Conservation (phyloP, 352 stramenopile species). For the Phytophthora hybrid region DNA sequence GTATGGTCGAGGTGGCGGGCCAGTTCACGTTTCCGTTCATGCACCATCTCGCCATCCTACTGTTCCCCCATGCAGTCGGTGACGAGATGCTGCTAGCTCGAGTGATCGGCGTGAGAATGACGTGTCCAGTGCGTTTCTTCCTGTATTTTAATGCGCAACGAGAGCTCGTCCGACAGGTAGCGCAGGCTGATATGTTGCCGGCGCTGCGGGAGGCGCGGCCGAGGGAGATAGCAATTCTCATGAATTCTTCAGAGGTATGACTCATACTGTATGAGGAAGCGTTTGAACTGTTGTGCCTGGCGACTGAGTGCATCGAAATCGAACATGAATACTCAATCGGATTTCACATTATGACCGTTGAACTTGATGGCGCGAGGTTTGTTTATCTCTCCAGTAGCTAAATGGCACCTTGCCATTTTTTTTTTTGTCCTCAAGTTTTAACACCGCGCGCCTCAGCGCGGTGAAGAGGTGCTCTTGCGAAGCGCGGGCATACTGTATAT, state of each 20-base stretch:
- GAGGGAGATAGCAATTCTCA: not conserved
- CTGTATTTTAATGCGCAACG: conserved; percentile 4
- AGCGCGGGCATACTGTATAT: too few relatives aligned
- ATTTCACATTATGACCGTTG: too few relatives aligned
- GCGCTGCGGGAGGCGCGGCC: conserved; percentile 6
- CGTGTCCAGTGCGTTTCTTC: not conserved
- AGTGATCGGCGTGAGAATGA: conserved; percentile 1
- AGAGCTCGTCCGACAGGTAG: conserved; percentile 9
- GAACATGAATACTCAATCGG: too few relatives aligned
- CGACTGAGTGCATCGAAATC: too few relatives aligned
- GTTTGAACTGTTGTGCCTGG: too few relatives aligned
- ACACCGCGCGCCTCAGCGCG: too few relatives aligned
- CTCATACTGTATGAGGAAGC: too few relatives aligned
- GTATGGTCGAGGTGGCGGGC: not conserved
- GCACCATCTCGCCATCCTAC: not conserved
- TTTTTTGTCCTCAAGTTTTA: too few relatives aligned
- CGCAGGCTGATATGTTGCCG: conserved; percentile 1
- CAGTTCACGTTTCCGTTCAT: conserved; percentile 4
- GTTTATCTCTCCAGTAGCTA: too few relatives aligned
- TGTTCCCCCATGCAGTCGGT: conserved; percentile 5
- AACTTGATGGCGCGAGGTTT: too few relatives aligned
- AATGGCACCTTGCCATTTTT: too few relatives aligned
- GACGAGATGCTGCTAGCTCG: conserved; percentile 8
- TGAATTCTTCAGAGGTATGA: not conserved
- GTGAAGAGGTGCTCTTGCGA: too few relatives aligned